Percentiles rank a stretch among this genome's conserved stretches.
Conservation (phyloP, 1,284 basidiomycete genomes). For the Phaffia rhodozyma region DNA sequence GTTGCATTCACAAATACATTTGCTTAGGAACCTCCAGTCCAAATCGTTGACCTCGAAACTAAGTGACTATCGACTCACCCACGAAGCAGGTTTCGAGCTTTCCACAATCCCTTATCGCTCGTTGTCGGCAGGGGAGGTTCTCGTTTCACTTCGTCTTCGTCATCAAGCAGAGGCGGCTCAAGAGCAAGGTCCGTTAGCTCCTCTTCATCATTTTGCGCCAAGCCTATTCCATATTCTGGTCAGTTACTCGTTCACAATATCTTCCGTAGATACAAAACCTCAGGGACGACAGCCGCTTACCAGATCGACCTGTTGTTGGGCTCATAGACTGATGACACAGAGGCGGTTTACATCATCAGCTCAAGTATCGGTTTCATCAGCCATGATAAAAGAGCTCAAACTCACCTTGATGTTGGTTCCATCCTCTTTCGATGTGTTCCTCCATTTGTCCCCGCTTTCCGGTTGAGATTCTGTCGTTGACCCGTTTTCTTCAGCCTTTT, state of each 20-base stretch:
- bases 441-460: conserved; percentile 70
- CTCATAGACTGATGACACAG: not conserved
- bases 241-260: no score
- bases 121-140: conserved; percentile 30
- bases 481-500: conserved; percentile 44
- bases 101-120: conserved; percentile 53
- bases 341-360: no score
- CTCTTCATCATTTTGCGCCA: conserved; percentile 25
- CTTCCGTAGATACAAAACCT: not conserved
- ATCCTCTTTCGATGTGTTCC: conserved; percentile 44
- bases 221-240: not conserved
- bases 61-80: conserved; percentile 48
- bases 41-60: not conserved
- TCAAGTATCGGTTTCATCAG: no score
- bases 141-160: conserved; percentile 49
- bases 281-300: not conserved
- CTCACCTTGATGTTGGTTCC: conserved; percentile 23
- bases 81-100: conserved; percentile 65
- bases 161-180: conserved; percentile 39
- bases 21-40: not conserved
- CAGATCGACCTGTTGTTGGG: not conserved
- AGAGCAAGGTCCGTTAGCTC: conserved; percentile 27
- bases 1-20: not conserved
- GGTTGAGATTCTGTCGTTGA: conserved; percentile 76
- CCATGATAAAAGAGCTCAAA: not conserved